These are phyloP conservation scores for Onygenales sp. DNA, from an alignment of 2,329 filamentous ascomycete genomes.

Conservation along the genomic window DNA sequence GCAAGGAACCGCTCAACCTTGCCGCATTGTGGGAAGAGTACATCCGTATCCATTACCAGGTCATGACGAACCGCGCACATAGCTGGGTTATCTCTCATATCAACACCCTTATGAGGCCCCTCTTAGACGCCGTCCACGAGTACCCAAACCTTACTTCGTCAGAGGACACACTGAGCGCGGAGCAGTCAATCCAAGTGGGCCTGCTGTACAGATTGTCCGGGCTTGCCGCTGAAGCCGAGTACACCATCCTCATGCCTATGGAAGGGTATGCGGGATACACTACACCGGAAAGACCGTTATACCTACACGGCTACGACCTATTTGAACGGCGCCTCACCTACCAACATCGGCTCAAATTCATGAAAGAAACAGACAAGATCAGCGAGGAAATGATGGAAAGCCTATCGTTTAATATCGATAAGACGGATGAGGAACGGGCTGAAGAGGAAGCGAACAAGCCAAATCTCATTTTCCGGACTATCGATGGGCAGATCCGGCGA, in stretches of 20 bases:
- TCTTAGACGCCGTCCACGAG: conserved; percentile 7
- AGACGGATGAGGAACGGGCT: background rate
- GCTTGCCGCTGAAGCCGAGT: conserved; percentile 12
- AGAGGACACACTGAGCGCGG: conserved; percentile 1
- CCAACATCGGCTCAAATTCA: background rate
- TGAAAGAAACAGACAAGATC: background rate
- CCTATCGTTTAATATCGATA: background rate
- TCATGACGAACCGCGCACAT: conserved; percentile 17
- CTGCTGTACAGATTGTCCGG: conserved; percentile 10
- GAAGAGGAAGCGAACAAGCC: too few species aligned
- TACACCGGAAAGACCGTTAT: background rate
- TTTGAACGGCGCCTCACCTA: background rate
- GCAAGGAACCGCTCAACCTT: conserved; percentile 8
- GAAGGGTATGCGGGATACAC: conserved; percentile 15
- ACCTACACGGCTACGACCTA: background rate
- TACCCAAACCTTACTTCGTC: background rate
- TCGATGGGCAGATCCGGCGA: background rate
- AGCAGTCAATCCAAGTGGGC: conserved; percentile 12
- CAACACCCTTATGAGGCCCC: conserved; percentile 8
- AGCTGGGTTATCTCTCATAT: conserved; percentile 15
- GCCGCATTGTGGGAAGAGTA: conserved; percentile 15
- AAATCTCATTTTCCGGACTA: background rate
- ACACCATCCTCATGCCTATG: conserved; percentile 17
- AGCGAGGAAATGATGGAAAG: background rate
- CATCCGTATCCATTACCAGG: conserved; percentile 14